Evolutionary conservation across 345 rosid species (phyloP), one percentile per base, ranked within the genome.

Genomic region (Citrus unshiu): DNA sequence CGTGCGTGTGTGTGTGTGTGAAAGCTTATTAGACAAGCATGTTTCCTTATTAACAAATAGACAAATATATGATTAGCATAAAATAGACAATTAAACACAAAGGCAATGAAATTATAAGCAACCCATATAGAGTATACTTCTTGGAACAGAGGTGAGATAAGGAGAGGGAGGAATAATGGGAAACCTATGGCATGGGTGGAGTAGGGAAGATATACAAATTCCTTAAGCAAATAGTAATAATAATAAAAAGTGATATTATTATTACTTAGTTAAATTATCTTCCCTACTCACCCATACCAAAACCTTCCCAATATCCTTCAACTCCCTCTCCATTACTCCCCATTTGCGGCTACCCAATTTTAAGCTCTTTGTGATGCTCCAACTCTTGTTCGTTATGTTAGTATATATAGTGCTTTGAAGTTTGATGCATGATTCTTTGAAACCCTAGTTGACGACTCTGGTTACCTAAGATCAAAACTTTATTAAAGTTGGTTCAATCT

Each of bases 171-270:
- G 82, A 83, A 82, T 75, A 67, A 71, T 79, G 68, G 82, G 82
- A 82, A 82, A 79, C 73, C 70, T 79, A 65, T 56, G 82, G 82
- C 82, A 75, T 82, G 82, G 85, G 85, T 83, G 85, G 83, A 79
- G 78, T 79, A 39, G 83, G 85, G 82, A 83, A 83, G 70, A 75
- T 56, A 32, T 22, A n/a, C 21, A 12, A 27, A 64, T 27, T 18
- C 29, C 14, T 49, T 24, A 35, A 60, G 0, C 4, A 25, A 24
- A 14, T 40, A 13, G 8, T 14, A 13, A 21, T 24, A 43, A 29
- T 12, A 2, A 65, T n/a, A 24, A 56, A 1, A 2, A 25, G 0
- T 0, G 0, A 4, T n/a, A 49, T 4, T 5, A 30, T 3, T 4
- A 43, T 27, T 25, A 19, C 19, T 59, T 59, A n/a, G 0, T 25